Conservation (phyloP, 306 rosid species). For the Rosa persica region DNA sequence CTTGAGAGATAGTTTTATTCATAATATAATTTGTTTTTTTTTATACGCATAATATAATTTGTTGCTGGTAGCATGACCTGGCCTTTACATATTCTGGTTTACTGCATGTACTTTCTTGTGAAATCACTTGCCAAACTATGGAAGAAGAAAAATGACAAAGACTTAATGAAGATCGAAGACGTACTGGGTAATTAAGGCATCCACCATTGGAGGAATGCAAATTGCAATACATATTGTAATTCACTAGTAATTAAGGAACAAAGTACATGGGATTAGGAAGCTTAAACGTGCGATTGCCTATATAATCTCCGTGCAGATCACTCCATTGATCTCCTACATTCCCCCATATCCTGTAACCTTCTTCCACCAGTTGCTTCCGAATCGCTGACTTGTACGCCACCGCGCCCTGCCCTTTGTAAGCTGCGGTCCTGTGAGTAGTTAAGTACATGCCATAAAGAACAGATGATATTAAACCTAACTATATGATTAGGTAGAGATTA, state of each 20-base stretch:
- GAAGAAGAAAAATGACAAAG: too few relatives aligned
- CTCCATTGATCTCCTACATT: conserved; percentile 97
- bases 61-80: not conserved
- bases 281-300: conserved; percentile 75
- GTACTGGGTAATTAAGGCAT: not conserved
- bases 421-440: conserved; percentile 32
- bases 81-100: too few relatives aligned
- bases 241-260: conserved; percentile 42
- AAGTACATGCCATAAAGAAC: not conserved
- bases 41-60: too few relatives aligned
- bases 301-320: conserved; percentile 68
- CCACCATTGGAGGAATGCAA: not conserved
- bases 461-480: not conserved
- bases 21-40: not conserved
- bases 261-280: conserved; percentile 92
- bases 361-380: conserved; percentile 50
- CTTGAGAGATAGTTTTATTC: too few relatives aligned
- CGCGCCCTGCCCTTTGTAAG: conserved; percentile 57
- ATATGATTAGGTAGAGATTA: not conserved
- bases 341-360: conserved; percentile 85
- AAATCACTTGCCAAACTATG: not conserved
- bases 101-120: not conserved
- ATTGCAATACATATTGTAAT: not conserved
- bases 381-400: conserved; percentile 58
- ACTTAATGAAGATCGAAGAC: too few relatives aligned